Percentiles rank a stretch among this genome's conserved stretches.
Conservation (phyloP, 192 early-diverging fungal genomes). For the Umbelopsis isabellina region DNA sequence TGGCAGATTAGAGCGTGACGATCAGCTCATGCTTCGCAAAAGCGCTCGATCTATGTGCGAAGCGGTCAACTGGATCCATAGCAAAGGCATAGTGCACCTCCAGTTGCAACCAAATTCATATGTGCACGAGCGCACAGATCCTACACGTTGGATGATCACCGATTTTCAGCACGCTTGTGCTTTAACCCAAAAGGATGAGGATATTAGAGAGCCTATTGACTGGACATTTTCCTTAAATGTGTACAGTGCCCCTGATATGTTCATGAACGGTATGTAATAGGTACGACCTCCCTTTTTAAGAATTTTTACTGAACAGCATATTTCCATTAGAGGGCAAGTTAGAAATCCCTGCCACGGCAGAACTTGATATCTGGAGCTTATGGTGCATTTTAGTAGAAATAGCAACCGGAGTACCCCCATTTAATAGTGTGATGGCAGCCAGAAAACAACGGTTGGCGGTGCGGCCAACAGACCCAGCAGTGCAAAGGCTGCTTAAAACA, state of each 20-base stretch:
- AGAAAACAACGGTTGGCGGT: background rate
- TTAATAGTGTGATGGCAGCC: background rate
- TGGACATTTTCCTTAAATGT: background rate
- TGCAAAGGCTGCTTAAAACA: background rate
- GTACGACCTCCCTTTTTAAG: too few relatives aligned
- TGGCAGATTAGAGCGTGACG: background rate
- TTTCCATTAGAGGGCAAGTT: conserved; percentile 1
- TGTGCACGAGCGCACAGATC: conserved; percentile 4
- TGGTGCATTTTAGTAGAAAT: conserved; percentile 18
- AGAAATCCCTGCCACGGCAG: conserved; percentile 11
- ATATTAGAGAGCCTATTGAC: background rate
- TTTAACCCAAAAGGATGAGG: background rate
- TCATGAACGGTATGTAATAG: background rate
- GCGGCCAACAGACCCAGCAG: conserved; percentile 5
- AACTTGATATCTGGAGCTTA: conserved; percentile 14
- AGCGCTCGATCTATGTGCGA: conserved; percentile 9
- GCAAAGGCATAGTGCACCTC: conserved; percentile 6
- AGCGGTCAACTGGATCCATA: conserved; percentile 13
- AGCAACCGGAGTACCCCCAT: conserved; percentile 1
- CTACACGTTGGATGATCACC: background rate
- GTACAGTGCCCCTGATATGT: conserved; percentile 8
- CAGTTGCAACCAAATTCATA: conserved; percentile 3
- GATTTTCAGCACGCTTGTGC: conserved; percentile 11
- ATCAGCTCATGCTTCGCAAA: background rate
- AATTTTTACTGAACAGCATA: too few relatives aligned